Evolutionary conservation across 768 basidiomycete species (phyloP).

Genomic region (Mycena metata): DNA sequence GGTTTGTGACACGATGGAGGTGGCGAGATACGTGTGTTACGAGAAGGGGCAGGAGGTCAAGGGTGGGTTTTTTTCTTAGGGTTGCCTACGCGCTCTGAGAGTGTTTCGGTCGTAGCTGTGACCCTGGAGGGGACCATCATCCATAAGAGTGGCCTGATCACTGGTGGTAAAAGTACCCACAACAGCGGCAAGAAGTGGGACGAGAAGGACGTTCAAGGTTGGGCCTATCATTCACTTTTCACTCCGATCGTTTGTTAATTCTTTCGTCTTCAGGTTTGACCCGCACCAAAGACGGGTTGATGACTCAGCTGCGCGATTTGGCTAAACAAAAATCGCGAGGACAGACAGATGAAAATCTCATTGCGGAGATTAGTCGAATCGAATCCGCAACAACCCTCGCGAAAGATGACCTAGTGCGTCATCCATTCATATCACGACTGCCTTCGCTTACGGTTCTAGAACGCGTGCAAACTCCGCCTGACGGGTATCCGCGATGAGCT

Average conservation of each 20-base stretch:
- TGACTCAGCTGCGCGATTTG: constrained; percentile 86
- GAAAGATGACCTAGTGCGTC: constrained; percentile 85
- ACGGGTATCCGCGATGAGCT: constrained; percentile 87
- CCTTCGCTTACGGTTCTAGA: constrained; percentile 57
- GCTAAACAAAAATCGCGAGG: constrained; percentile 85
- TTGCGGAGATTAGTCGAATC: constrained; percentile 81
- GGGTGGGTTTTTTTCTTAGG: constrained; percentile 64
- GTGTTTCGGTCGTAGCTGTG: constrained; percentile 70
- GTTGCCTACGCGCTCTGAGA: neutral
- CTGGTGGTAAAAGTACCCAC: constrained; percentile 90
- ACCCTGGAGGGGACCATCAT: constrained; percentile 97
- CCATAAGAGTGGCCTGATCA: constrained; percentile 97
- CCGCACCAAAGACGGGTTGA: constrained; percentile 77
- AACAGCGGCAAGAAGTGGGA: constrained; percentile 91
- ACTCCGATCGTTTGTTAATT: neutral
- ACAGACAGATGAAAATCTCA: constrained; percentile 85
- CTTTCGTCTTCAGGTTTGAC: constrained; percentile 49
- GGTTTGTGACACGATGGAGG: constrained; percentile 95
- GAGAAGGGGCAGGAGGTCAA: constrained; percentile 97
- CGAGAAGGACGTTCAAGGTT: constrained; percentile 92
- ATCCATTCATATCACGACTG: constrained; percentile 2
- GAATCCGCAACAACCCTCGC: constrained; percentile 83
- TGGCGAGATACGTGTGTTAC: constrained; percentile 91
- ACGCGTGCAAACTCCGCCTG: constrained; percentile 79
- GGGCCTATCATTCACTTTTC: constrained; percentile 32